Evolutionary conservation across 106 monocot species (phyloP), one percentile per base, ranked within the genome.

Genomic region (Dendrobium officinale): DNA sequence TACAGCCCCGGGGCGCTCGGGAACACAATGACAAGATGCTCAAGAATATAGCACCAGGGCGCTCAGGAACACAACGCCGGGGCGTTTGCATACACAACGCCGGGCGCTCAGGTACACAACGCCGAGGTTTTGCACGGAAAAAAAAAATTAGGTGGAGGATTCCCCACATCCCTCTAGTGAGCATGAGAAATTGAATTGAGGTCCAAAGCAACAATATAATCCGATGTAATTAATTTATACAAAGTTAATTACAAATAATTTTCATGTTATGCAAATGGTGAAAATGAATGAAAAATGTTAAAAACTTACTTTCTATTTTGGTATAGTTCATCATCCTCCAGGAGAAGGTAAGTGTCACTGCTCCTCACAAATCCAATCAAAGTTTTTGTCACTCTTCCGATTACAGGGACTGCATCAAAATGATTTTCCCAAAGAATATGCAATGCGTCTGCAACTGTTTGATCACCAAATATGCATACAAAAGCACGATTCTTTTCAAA

Each of bases 301-400:
- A 24, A 9, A 79, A 75, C 86, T 88, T 81, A 86, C 86, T 83
- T 85, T 18, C 83, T 75, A 9, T 79, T 79, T 9, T 75, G 72
- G 81, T 83, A 88, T 42, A 86, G 27, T 20, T 68, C 59, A 58
- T 75, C 79, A 83, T 88, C 85, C 56, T 88, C 85, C 51, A 86
- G 44, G 24, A 88, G 81, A 79, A 78, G 85, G 24, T 76, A 58
- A 43, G 83, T 40, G 22, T 85, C 85, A 16, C 80, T 83, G 67
- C 83, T 73, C 76, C 83, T 83, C 43, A 86, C 55, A 31, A 44
- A 67, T 74, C 88, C 88, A 45, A 85, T 64, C 67, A 88, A 61
- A 9, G 78, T 78, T 78, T 73, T 78, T 67, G 33, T 73, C 64
- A 45, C n/a, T 51, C 77, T 56, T 41, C 81, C 85, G 17, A 88